Conservation (phyloP, 495 filamentous ascomycete genomes). For the Penicillium bovifimosum region DNA sequence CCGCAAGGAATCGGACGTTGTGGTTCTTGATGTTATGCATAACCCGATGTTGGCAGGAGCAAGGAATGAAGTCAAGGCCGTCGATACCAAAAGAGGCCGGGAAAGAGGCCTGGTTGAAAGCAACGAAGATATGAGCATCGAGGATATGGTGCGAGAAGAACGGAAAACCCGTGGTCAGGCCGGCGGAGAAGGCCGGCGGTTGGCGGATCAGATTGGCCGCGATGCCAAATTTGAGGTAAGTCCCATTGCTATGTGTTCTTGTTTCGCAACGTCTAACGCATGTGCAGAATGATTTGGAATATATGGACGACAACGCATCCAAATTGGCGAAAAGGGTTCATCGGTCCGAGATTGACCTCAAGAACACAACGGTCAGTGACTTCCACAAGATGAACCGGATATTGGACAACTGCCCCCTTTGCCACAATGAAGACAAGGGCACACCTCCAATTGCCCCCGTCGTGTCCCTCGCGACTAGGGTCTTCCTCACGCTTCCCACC, state of each 20-base stretch:
- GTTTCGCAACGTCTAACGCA: slow-evolving; percentile 23
- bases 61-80: slow-evolving; percentile 64
- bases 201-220: slow-evolving; percentile 88
- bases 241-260: neutral
- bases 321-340: slow-evolving; percentile 88
- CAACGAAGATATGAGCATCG: slow-evolving; percentile 93
- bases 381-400: slow-evolving; percentile 87
- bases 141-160: slow-evolving; percentile 94
- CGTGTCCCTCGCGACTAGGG: slow-evolving; percentile 81
- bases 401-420: slow-evolving; percentile 83
- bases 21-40: slow-evolving; percentile 82
- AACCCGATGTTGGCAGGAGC: slow-evolving; percentile 78
- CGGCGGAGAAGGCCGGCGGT: slow-evolving; percentile 73
- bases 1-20: slow-evolving; percentile 55
- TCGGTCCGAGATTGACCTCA: slow-evolving; percentile 82
- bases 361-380: slow-evolving; percentile 79
- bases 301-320: slow-evolving; percentile 92
- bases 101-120: slow-evolving; percentile 77
- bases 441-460: slow-evolving; percentile 83
- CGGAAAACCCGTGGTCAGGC: slow-evolving; percentile 70
- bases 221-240: slow-evolving; percentile 80
- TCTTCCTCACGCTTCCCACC: slow-evolving; percentile 84
- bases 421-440: slow-evolving; percentile 83
- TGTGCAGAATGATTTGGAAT: slow-evolving; percentile 76
- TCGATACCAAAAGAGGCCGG: slow-evolving; percentile 70